Percentiles rank a stretch among this genome's conserved stretches.
phyloP scores from a whole-genome alignment of 164 flowering plant genomes.

The Brasenia schreberi region DNA sequence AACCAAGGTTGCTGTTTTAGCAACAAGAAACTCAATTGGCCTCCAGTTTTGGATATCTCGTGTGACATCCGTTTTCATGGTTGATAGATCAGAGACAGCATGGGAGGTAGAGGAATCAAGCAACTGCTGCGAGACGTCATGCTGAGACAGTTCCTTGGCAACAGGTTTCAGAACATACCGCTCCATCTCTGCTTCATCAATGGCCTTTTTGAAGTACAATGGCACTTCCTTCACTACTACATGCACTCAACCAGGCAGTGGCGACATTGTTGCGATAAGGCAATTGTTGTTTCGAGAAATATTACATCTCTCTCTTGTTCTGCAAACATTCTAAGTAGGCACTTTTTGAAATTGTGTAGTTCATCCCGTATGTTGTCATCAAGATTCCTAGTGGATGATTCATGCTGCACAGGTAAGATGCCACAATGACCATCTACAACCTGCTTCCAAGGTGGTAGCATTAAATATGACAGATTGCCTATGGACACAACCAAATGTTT shows the following conservation, averaged over 20 bases:
- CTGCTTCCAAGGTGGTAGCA: too few species aligned
- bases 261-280: too few species aligned
- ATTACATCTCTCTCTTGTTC: conserved; percentile 21
- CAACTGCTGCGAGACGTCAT: conserved; percentile 24
- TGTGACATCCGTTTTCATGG: conserved; percentile 13
- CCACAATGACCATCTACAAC: conserved; percentile 38
- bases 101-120: conserved; percentile 19
- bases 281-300: too few species aligned
- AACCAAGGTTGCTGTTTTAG: conserved; percentile 64
- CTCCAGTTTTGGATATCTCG: conserved; percentile 13
- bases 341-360: conserved; percentile 89
- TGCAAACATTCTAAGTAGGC: conserved; percentile 78
- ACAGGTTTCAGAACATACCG: too few species aligned
- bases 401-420: conserved; percentile 73
- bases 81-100: conserved; percentile 14
- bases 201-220: too few species aligned
- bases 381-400: conserved; percentile 5
- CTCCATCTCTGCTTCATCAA: too few species aligned
- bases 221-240: too few species aligned
- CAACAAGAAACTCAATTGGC: conserved; percentile 18
- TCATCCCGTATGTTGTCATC: conserved; percentile 86
- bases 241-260: too few species aligned
- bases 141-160: conserved; percentile 29
- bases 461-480: conserved; percentile 15
- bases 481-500: conserved; percentile 76